A percentile compares a stretch with the other conserved stretches of the same genome.
These are phyloP conservation scores for Cladophialophora carrionii DNA, from an alignment of 2,329 filamentous ascomycete species.

Conservation along the genomic window DNA sequence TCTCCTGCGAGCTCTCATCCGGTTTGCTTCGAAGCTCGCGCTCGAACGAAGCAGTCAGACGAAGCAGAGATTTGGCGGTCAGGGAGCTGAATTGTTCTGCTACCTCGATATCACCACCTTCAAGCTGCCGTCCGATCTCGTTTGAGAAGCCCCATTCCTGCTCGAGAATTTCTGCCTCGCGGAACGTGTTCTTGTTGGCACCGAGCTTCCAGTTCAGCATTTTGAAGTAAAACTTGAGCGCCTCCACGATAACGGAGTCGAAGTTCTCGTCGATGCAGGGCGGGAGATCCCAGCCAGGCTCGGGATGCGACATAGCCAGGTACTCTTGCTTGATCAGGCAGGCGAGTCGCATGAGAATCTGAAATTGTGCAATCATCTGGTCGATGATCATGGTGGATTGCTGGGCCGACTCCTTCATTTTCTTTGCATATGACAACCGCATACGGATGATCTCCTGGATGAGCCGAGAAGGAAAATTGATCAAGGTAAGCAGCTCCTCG, in stretches of 20 bases:
- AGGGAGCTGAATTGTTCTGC: conserved; percentile 93
- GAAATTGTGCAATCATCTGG: conserved; percentile 97
- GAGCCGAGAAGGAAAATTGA: conserved; percentile 94
- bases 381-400: conserved; percentile 93
- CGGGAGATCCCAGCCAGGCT: conserved; percentile 92
- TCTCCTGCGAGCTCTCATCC: conserved; percentile 80
- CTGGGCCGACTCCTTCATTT: conserved; percentile 92
- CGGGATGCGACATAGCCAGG: conserved; percentile 76
- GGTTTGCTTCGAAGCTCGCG: conserved; percentile 82
- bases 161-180: conserved; percentile 94
- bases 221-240: conserved; percentile 96
- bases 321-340: conserved; percentile 93
- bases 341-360: conserved; percentile 86
- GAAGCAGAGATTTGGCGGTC: conserved; percentile 87
- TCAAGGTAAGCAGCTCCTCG: conserved; percentile 90
- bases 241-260: conserved; percentile 86
- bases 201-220: conserved; percentile 98
- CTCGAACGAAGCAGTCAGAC: conserved; percentile 88
- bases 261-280: conserved; percentile 97
- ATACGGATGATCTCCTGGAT: conserved; percentile 97
- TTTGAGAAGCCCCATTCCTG: conserved; percentile 99
- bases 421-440: conserved; percentile 85
- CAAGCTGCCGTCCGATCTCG: conserved; percentile 85
- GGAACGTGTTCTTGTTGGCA: conserved; percentile 98
- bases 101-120: conserved; percentile 92